Conservation (phyloP, 2,329 filamentous ascomycete species). For the Diaporthe sp. region DNA sequence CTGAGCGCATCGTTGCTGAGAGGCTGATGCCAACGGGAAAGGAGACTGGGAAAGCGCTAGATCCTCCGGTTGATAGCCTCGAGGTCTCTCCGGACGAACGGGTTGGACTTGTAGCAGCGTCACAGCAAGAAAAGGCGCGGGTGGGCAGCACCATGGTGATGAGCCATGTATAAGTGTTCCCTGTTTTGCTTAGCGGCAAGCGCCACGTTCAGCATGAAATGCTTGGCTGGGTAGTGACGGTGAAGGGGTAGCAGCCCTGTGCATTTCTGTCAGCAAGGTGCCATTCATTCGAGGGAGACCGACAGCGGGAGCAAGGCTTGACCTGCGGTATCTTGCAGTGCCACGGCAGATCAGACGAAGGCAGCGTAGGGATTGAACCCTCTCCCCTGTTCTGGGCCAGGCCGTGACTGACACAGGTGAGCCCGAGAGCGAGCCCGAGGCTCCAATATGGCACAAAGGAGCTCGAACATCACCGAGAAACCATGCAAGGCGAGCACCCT, state of each 20-base stretch:
- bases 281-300: background rate
- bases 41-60: background rate
- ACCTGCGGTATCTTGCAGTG: conserved; percentile 22
- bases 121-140: conserved; percentile 1
- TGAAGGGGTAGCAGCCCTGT: conserved; percentile 7
- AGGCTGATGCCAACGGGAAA: background rate
- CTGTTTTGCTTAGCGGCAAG: background rate
- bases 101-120: conserved; percentile 12
- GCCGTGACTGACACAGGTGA: conserved; percentile 2
- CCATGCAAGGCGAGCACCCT: background rate
- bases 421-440: conserved; percentile 8
- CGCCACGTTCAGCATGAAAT: conserved; percentile 14
- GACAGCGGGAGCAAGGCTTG: conserved; percentile 27
- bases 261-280: background rate
- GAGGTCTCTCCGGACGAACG: conserved; percentile 2
- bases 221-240: conserved; percentile 19
- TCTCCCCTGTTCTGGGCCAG: background rate
- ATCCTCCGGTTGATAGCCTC: conserved; percentile 14
- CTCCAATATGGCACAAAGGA: background rate
- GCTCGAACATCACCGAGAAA: background rate
- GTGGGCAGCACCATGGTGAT: background rate
- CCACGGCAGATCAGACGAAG: conserved; percentile 21
- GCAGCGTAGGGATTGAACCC: background rate
- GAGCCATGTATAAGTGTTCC: conserved; percentile 4
- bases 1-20: background rate